phyloP scores from a whole-genome alignment of 495 filamentous ascomycete species.

The Penicillium turbatum region DNA sequence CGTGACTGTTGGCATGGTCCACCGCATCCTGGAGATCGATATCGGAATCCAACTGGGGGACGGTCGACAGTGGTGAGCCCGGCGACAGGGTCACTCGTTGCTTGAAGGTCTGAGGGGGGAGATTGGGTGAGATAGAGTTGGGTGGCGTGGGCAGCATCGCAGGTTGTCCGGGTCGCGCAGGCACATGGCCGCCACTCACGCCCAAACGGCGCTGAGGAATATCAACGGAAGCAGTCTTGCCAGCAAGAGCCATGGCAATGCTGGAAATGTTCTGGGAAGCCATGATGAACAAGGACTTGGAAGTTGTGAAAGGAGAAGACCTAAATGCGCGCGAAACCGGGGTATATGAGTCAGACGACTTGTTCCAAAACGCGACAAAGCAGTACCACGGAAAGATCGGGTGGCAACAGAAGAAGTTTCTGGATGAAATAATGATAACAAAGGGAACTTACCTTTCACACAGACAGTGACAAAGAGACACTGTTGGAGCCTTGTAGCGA shows the following conservation, averaged over 20 bases:
- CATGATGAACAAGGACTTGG: slow-evolving; percentile 34
- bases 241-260: slow-evolving; percentile 61
- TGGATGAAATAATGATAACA: background rate
- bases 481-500: slow-evolving; percentile 1
- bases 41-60: slow-evolving; percentile 77
- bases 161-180: slow-evolving; percentile 53
- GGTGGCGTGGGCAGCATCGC: slow-evolving; percentile 81
- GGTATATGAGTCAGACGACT: slow-evolving; percentile 29
- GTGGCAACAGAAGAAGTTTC: slow-evolving; percentile 16
- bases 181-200: slow-evolving; percentile 56
- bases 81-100: slow-evolving; percentile 36
- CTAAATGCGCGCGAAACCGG: slow-evolving; percentile 2
- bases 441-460: slow-evolving; percentile 23
- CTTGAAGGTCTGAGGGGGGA: slow-evolving; percentile 76
- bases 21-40: slow-evolving; percentile 74
- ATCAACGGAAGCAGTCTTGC: slow-evolving; percentile 61
- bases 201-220: slow-evolving; percentile 65
- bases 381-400: slow-evolving; percentile 12
- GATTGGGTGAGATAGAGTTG: slow-evolving; percentile 89
- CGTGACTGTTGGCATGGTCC: slow-evolving; percentile 45
- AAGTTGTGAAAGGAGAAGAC: slow-evolving; percentile 5
- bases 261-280: slow-evolving; percentile 51
- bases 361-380: slow-evolving; percentile 21
- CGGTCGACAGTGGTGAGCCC: slow-evolving; percentile 49
- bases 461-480: slow-evolving; percentile 4